Conservation (phyloP, 1,284 basidiomycete species). For the Pulchroboletus neoregius region DNA sequence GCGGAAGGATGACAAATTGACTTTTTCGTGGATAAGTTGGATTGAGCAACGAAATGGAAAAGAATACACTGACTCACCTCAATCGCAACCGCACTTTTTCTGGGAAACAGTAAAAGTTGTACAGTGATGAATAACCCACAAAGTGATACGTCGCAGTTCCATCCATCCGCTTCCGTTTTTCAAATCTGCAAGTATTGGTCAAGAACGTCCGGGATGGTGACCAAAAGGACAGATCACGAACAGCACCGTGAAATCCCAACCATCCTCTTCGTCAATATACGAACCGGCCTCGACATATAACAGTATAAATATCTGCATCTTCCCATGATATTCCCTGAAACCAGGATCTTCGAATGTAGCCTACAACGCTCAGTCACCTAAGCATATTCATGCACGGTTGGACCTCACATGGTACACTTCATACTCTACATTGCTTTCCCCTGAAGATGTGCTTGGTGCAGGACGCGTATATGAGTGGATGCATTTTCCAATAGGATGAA, state of each 20-base stretch:
- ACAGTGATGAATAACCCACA: slow-evolving; percentile 86
- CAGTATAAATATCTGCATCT: slow-evolving; percentile 92
- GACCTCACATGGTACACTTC: slow-evolving; percentile 82
- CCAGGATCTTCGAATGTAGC: slow-evolving; percentile 84
- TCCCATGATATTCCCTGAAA: slow-evolving; percentile 89
- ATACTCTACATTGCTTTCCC: slow-evolving; percentile 60
- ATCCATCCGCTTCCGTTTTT: slow-evolving; percentile 67
- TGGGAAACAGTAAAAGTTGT: slow-evolving; percentile 92
- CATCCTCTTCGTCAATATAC: slow-evolving; percentile 86
- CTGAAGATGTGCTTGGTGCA: slow-evolving; percentile 33
- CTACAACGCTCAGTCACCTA: slow-evolving; percentile 38
- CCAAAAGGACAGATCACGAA: slow-evolving; percentile 39
- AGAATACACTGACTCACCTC: slow-evolving; percentile 49
- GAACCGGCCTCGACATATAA: slow-evolving; percentile 95
- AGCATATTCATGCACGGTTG: slow-evolving; percentile 2
- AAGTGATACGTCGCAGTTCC: slow-evolving; percentile 77
- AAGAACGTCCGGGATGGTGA: background rate
- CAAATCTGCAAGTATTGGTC: slow-evolving; percentile 52
- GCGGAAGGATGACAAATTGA: slow-evolving; percentile 92
- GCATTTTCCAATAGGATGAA: slow-evolving; percentile 74
- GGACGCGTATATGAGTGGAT: slow-evolving; percentile 74
- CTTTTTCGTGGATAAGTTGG: slow-evolving; percentile 36
- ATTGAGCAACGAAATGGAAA: background rate
- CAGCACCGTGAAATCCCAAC: slow-evolving; percentile 85
- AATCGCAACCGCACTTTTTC: slow-evolving; percentile 81